A percentile compares a stretch with the other conserved stretches of the same genome.
These are phyloP conservation scores for Fomes fomentarius DNA, from an alignment of 1,284 basidiomycete genomes.

Conservation along the genomic window DNA sequence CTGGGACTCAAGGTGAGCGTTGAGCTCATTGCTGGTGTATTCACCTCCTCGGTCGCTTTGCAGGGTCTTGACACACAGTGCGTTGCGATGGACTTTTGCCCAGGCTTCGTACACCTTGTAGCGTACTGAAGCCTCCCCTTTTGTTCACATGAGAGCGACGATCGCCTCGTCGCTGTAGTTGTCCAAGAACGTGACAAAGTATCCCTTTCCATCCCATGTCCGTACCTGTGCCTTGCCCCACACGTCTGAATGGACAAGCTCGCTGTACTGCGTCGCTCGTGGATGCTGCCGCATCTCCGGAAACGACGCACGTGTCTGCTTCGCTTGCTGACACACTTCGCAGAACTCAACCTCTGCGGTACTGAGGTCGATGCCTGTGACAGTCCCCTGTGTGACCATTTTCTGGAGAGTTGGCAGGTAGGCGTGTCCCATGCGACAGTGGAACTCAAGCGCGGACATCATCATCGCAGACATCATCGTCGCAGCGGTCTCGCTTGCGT, in stretches of 20 bases:
- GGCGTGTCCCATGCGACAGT: slow-evolving; percentile 39
- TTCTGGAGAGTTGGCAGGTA: slow-evolving; percentile 26
- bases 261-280: slow-evolving; percentile 30
- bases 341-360: slow-evolving; percentile 19
- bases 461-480: too few relatives aligned
- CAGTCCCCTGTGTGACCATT: slow-evolving; percentile 32
- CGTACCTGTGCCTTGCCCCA: slow-evolving; percentile 39
- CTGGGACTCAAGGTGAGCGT: slow-evolving; percentile 9
- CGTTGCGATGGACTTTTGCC: slow-evolving; percentile 14
- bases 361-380: slow-evolving; percentile 35
- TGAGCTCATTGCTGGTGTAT: slow-evolving; percentile 17
- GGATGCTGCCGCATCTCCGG: slow-evolving; percentile 36
- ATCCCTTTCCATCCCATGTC: slow-evolving; percentile 28
- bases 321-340: slow-evolving; percentile 38
- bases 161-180: slow-evolving; percentile 22
- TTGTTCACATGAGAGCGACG: slow-evolving; percentile 27
- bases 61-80: slow-evolving; percentile 8
- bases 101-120: slow-evolving; percentile 30
- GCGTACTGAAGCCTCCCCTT: slow-evolving; percentile 25
- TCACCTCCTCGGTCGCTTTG: slow-evolving; percentile 27
- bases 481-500: slow-evolving; percentile 1
- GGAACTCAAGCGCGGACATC: slow-evolving; percentile 28
- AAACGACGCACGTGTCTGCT: slow-evolving; percentile 38
- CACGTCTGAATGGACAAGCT: slow-evolving; percentile 40
- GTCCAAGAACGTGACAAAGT: slow-evolving; percentile 34